A percentile compares a stretch with the other conserved stretches of the same genome.
These are phyloP conservation scores for Dictyostelium brefeldianum DNA, from an alignment of 78 protist species.

Conservation along the genomic window DNA sequence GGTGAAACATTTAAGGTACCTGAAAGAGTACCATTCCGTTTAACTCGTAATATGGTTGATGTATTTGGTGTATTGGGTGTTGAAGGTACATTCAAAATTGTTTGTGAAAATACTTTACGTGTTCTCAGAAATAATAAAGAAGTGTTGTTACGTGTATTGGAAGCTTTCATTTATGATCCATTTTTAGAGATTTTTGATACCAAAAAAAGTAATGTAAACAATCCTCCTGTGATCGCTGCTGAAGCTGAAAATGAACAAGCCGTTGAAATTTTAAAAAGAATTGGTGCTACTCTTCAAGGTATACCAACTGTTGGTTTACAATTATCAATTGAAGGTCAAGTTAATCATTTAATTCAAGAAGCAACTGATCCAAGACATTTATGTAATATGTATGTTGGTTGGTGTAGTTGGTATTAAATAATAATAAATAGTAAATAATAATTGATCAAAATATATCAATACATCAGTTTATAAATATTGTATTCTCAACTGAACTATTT, in stretches of 20 bases:
- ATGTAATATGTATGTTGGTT: conserved; percentile 71
- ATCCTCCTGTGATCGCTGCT: neutral
- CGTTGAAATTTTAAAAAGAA: conserved; percentile 17
- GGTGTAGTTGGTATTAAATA: conserved; percentile 42
- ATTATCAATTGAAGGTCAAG: conserved; percentile 72
- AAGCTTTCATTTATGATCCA: conserved; percentile 96
- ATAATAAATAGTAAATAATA: neutral
- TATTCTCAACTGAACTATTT: no score
- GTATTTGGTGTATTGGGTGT: conserved; percentile 92
- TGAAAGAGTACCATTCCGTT: conserved; percentile 96
- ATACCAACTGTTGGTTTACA: conserved; percentile 41
- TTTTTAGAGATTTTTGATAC: conserved; percentile 85
- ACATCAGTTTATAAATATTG: no score
- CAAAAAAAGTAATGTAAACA: neutral
- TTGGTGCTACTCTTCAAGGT: conserved; percentile 48
- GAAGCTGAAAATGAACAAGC: conserved; percentile 47
- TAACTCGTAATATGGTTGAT: conserved; percentile 96
- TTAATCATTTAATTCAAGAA: conserved; percentile 58
- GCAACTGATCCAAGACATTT: conserved; percentile 41
- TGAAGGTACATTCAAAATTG: conserved; percentile 87
- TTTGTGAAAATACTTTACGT: conserved; percentile 89
- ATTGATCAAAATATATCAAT: no score
- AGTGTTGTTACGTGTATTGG: conserved; percentile 92
- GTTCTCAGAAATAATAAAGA: conserved; percentile 84
- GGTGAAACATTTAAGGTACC: conserved; percentile 89